Conservation (phyloP, 139 green algal species). For the Micractinium sp. region DNA sequence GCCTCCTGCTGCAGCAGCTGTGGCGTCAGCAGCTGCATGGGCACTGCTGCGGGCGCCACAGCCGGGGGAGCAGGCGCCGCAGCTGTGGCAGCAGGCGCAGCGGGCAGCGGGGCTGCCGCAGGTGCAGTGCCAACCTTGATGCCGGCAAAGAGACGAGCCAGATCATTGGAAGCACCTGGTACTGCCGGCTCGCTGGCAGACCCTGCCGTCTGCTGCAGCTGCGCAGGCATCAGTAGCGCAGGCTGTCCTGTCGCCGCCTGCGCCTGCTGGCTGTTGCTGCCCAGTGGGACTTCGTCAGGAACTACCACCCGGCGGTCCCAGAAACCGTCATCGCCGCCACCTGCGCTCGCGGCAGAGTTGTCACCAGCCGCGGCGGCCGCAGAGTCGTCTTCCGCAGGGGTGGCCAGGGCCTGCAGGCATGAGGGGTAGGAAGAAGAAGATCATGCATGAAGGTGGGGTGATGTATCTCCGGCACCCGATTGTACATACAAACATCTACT, state of each 20-base stretch:
- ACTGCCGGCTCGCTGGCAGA: background rate
- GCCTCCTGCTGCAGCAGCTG: slow-evolving; percentile 51
- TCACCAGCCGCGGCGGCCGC: background rate
- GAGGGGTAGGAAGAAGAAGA: background rate
- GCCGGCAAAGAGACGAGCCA: slow-evolving; percentile 36
- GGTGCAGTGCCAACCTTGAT: slow-evolving; percentile 3
- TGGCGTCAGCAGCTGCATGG: slow-evolving; percentile 53
- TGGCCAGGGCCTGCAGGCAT: background rate
- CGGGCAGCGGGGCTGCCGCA: background rate
- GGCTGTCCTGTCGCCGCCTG: background rate
- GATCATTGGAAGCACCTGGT: background rate
- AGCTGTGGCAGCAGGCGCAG: background rate
- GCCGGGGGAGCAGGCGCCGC: background rate
- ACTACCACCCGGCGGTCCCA: slow-evolving; percentile 58
- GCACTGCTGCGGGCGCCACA: slow-evolving; percentile 8
- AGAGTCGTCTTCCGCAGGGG: background rate
- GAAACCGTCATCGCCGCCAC: slow-evolving; percentile 50
- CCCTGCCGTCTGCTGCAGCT: background rate
- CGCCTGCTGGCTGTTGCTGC: slow-evolving; percentile 9
- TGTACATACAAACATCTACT: too few species aligned
- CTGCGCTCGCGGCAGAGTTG: background rate
- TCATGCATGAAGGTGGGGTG: too few species aligned
- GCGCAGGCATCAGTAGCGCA: background rate
- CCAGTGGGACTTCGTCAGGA: slow-evolving; percentile 24
- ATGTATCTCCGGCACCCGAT: too few species aligned